phyloP scores from a whole-genome alignment of 2,329 filamentous ascomycete species.

The Colletotrichum caudatum region DNA sequence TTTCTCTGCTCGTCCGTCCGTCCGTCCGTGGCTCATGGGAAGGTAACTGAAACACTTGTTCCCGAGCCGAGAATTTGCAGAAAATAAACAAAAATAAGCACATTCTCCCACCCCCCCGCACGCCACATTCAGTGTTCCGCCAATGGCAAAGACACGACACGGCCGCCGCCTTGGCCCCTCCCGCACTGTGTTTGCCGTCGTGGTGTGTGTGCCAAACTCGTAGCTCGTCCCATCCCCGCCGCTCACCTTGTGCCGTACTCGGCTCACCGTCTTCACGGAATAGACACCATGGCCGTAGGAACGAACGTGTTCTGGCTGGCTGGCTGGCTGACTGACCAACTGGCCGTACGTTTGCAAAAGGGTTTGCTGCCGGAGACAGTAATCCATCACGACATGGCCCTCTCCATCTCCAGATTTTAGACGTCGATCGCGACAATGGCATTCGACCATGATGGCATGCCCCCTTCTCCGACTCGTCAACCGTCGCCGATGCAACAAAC shows the following conservation, averaged over 20 bases:
- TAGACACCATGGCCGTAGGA: not conserved
- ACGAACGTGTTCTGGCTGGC: not conserved
- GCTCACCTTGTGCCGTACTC: slow-evolving; percentile 22
- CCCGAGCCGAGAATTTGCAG: slow-evolving; percentile 7
- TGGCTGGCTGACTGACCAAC: not conserved
- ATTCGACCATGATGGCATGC: slow-evolving; percentile 11
- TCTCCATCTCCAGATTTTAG: slow-evolving; percentile 26
- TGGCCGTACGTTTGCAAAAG: not conserved
- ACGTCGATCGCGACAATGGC: slow-evolving; percentile 22
- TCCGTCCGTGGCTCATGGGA: slow-evolving; percentile 5
- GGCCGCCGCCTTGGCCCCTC: not conserved
- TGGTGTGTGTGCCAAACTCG: slow-evolving; percentile 6
- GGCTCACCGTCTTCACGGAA: slow-evolving; percentile 12
- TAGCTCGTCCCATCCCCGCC: slow-evolving; percentile 15
- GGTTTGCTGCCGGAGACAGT: slow-evolving; percentile 6
- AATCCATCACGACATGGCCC: slow-evolving; percentile 22
- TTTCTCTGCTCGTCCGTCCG: slow-evolving; percentile 1
- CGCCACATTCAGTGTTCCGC: slow-evolving; percentile 20
- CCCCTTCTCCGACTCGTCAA: not conserved
- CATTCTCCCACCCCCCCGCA: slow-evolving; percentile 19
- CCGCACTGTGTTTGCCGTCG: slow-evolving; percentile 32
- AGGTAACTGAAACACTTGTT: slow-evolving; percentile 30
- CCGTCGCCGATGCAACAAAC: not conserved
- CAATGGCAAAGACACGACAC: not conserved
- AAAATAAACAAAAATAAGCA: slow-evolving; percentile 11